Evolutionary conservation across 768 basidiomycete species (phyloP).

Genomic region (Russula emetica): DNA sequence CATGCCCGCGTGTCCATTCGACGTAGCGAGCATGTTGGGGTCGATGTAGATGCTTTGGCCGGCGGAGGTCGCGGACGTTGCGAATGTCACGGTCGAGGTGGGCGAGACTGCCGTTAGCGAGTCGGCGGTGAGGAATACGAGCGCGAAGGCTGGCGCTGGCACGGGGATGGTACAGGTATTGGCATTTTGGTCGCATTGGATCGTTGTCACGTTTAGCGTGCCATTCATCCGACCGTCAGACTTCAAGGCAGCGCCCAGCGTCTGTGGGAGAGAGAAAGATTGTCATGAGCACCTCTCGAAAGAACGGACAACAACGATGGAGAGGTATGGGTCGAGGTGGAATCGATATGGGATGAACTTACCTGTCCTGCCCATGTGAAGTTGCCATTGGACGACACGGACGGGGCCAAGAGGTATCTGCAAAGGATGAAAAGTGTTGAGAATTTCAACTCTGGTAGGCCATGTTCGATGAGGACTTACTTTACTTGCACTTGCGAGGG

Average conservation of each 20-base stretch:
- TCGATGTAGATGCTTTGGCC: slow-evolving; percentile 50
- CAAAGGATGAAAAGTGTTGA: neutral
- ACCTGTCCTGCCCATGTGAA: slow-evolving; percentile 81
- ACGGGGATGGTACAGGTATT: slow-evolving; percentile 59
- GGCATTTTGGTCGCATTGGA: slow-evolving; percentile 52
- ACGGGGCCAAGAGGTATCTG: slow-evolving; percentile 56
- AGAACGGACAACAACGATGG: neutral
- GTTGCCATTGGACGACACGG: slow-evolving; percentile 56
- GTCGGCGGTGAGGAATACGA: slow-evolving; percentile 60
- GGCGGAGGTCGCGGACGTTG: slow-evolving; percentile 53
- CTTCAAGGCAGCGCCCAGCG: slow-evolving; percentile 54
- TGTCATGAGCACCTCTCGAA: neutral
- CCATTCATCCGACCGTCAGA: slow-evolving; percentile 70
- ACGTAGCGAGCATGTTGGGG: slow-evolving; percentile 51
- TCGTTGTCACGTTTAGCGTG: slow-evolving; percentile 48
- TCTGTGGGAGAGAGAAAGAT: slow-evolving; percentile 36
- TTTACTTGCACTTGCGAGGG: slow-evolving; percentile 54
- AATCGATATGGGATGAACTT: slow-evolving; percentile 14
- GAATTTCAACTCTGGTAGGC: neutral
- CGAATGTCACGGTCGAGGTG: slow-evolving; percentile 41
- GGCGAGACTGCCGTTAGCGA: slow-evolving; percentile 38
- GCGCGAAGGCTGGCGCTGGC: slow-evolving; percentile 66
- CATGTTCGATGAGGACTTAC: slow-evolving; percentile 34
- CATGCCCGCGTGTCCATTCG: slow-evolving; percentile 51
- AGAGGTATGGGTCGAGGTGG: neutral